Percentiles rank a stretch among this genome's conserved stretches.
These are phyloP conservation scores for Phytophthora syringae DNA, from an alignment of 352 stramenopile species.

Conservation along the genomic window DNA sequence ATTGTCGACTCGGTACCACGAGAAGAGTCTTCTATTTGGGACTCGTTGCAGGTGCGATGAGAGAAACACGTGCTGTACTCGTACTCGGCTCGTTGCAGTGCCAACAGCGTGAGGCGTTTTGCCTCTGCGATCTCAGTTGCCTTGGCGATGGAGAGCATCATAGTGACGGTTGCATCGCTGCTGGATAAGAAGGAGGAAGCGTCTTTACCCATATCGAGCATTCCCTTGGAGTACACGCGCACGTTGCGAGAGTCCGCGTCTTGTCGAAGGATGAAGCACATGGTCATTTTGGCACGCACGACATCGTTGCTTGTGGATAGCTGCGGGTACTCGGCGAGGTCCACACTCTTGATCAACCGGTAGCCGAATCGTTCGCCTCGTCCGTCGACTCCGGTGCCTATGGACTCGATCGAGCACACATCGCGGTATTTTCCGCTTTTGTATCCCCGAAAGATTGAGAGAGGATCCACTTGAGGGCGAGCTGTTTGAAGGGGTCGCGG, in stretches of 20 bases:
- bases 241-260: constrained; percentile 17
- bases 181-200: constrained; percentile 12
- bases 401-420: constrained; percentile 42
- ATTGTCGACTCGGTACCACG: constrained; percentile 21
- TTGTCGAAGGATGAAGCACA: constrained; percentile 37
- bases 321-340: constrained; percentile 37
- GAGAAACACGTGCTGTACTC: constrained; percentile 1
- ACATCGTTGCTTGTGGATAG: constrained; percentile 24
- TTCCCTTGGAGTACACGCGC: constrained; percentile 31
- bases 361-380: constrained; percentile 42
- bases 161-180: constrained; percentile 16
- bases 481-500: constrained; percentile 42
- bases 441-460: constrained; percentile 30
- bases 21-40: constrained; percentile 8
- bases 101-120: constrained; percentile 33
- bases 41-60: constrained; percentile 6
- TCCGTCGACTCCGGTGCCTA: constrained; percentile 29
- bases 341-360: constrained; percentile 39
- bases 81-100: constrained; percentile 21
- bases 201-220: constrained; percentile 27
- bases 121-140: constrained; percentile 28
- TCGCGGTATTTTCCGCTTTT: constrained; percentile 38
- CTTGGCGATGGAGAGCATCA: constrained; percentile 27
- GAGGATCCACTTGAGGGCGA: constrained; percentile 50
- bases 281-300: constrained; percentile 33